Evolutionary conservation across 2,329 filamentous ascomycete genomes (phyloP).

Genomic region (Apiospora hydei): DNA sequence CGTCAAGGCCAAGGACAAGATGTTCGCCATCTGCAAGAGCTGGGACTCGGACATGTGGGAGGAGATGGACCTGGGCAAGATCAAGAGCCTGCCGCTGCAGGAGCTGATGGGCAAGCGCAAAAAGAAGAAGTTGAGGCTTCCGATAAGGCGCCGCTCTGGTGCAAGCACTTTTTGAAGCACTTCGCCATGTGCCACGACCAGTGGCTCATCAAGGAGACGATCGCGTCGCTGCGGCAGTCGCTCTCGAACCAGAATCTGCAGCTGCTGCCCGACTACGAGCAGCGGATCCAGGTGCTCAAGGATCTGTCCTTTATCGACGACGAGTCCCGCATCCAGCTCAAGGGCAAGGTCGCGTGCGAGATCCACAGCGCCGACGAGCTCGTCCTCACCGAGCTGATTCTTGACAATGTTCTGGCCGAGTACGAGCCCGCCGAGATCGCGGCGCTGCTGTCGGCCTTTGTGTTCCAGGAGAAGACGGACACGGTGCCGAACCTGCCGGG

Average conservation of each 20-base stretch:
- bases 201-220: constrained; percentile 95
- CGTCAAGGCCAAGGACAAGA: constrained; percentile 67
- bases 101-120: constrained; percentile 78
- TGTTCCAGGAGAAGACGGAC: constrained; percentile 97
- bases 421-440: constrained; percentile 98
- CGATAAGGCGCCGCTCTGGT: constrained; percentile 70
- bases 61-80: constrained; percentile 81
- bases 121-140: constrained; percentile 70
- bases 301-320: constrained; percentile 93
- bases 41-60: constrained; percentile 83
- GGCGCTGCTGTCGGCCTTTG: constrained; percentile 89
- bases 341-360: constrained; percentile 98
- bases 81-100: constrained; percentile 83
- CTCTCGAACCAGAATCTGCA: constrained; percentile 98
- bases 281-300: constrained; percentile 89
- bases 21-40: constrained; percentile 72
- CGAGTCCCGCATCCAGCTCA: constrained; percentile 86
- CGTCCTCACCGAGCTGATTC: constrained; percentile 92
- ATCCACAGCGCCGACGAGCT: constrained; percentile 97
- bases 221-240: constrained; percentile 82
- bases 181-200: constrained; percentile 97
- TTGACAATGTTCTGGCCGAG: constrained; percentile 94
- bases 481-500: constrained; percentile 81
- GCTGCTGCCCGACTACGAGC: constrained; percentile 94
- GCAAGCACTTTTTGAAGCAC: constrained; percentile 86